Evolutionary conservation across 305 asterid species (phyloP), one percentile per base, ranked within the genome.

Genomic region (Rubia tinctorum): DNA sequence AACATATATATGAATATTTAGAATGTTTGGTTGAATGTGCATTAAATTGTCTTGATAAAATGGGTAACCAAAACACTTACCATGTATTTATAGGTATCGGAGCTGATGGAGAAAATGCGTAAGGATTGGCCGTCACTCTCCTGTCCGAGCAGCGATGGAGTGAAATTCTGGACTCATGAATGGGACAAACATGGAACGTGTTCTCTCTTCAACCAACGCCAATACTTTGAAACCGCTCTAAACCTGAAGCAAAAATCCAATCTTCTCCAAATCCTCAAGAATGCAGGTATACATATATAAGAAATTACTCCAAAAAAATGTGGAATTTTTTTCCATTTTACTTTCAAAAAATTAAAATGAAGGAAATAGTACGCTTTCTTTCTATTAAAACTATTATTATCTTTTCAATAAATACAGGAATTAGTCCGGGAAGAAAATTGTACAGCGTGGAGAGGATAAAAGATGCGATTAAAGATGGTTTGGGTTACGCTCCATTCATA

Each of bases 101-200:
- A 90, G 82, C 82, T 93, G 5, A 74, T 82, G 3, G 76, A 71
- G 20, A 80, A 67, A 79, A 82, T 93, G 92, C 80, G 87, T 5
- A 78, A 78, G 63, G 85, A 93, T 15, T 93, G 98, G 98, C 97
- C 97, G 71, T 86, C 97, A 3, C 83, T 93, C 11, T 87, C 91
- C 0, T 93, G 98, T 68, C 98, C 98, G 12, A 77, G 86, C 30
- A 86, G 83, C 1, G 90, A 90, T 56, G 95, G 96, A 12, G 70
- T 85, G 15, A 80, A 39, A 42, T 93, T 93, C 56, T 93, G 98
- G 98, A 80, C 80, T 0, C 98, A 93, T 47, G 98, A 93, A 79
- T 93, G 98, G 98, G 77, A 65, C 25, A 93, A 88, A 34, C 98
- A 91, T 22, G 98, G 98, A 5, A 91, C 98, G 0, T 91, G 98